Evolutionary conservation across 1,284 basidiomycete species (phyloP), one percentile per base, ranked within the genome.

Genomic region (Pascua guehoae): DNA sequence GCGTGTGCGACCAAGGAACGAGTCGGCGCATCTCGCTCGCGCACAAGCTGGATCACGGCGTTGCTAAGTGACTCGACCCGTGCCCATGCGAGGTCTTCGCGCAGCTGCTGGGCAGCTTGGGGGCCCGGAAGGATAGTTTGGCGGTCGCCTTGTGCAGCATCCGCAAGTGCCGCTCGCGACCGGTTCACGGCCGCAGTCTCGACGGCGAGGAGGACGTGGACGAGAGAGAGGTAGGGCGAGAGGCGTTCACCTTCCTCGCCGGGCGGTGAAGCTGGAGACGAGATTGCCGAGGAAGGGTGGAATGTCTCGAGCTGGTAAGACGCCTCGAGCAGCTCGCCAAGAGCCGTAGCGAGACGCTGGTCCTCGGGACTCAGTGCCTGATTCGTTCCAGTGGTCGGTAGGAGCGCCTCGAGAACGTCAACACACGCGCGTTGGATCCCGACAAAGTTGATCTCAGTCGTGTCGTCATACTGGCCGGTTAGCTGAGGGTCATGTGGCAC

Each of bases 241-340:
- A 41, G 17, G 12, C 40, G 48, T 1, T 39, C n/a, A 2, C 47
- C 43, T 2, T 47, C 44, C 37, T 60, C 54, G 40, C 42, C 45
- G 5, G 58, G 54, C 4, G 59, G 59, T 1, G 56, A 54, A 12
- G 46, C 42, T 0, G 56, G 62, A 5, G 56, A 58, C 15, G 57
- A 58, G 46, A 54, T 60, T 2, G 60, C 55, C 2, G 54, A 54
- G 8, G 54, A 61, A 5, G 67, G 64, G 15, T 65, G 54, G 15
- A 71, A 59, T 2, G 65, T 58, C 50, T 72, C 73, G 32, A 75
- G 63, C 56, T 73, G 68, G 52, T 73, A 70, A 1, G 67, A 62
- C 2, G 67, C 69, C 40, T 75, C 71, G 7, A 75, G 62, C 0
- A 75, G 62, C 32, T 72, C 71, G 16, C 61, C 66, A 17, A 75